A percentile compares a stretch with the other conserved stretches of the same genome.
Conservation (phyloP, 768 basidiomycete genomes). For the Tylopilus subfusipes region DNA sequence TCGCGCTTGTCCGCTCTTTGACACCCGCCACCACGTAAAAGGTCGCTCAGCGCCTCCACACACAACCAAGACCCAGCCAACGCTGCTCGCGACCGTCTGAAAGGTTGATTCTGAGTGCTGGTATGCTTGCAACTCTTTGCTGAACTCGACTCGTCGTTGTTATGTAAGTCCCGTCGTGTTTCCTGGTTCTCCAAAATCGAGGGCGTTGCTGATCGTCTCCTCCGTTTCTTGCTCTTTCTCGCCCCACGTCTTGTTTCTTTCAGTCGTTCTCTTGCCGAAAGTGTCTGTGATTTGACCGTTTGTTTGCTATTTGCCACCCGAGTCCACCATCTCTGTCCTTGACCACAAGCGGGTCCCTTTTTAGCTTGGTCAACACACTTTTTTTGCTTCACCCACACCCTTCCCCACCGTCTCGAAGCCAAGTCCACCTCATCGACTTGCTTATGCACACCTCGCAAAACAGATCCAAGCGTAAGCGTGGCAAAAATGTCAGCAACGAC, state of each 20-base stretch:
- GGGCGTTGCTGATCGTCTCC: conserved; percentile 23
- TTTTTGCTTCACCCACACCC: conserved; percentile 24
- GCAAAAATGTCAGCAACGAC: conserved; percentile 48
- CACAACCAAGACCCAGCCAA: conserved; percentile 22
- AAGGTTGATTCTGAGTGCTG: conserved; percentile 30
- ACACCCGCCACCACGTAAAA: conserved; percentile 31
- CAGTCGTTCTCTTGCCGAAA: conserved; percentile 16
- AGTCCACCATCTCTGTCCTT: conserved; percentile 21
- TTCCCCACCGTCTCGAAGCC: conserved; percentile 18
- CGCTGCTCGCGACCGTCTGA: conserved; percentile 15
- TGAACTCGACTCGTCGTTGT: conserved; percentile 27
- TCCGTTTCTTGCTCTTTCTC: conserved; percentile 17
- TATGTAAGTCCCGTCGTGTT: conserved; percentile 35
- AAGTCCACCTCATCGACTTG: conserved; percentile 17
- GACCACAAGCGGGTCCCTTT: conserved; percentile 26
- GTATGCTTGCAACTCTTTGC: conserved; percentile 29
- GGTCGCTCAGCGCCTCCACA: conserved; percentile 20
- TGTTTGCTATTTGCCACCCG: conserved; percentile 29
- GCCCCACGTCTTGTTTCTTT: conserved; percentile 17
- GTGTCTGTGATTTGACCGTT: conserved; percentile 32
- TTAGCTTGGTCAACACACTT: conserved; percentile 27
- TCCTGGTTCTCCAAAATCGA: conserved; percentile 20
- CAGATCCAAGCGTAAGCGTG: conserved; percentile 50
- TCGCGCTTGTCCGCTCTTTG: conserved; percentile 23
- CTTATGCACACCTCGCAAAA: conserved; percentile 38